These are phyloP conservation scores for Prosopis cineraria DNA, from an alignment of 306 rosid species.

Conservation along the genomic window DNA sequence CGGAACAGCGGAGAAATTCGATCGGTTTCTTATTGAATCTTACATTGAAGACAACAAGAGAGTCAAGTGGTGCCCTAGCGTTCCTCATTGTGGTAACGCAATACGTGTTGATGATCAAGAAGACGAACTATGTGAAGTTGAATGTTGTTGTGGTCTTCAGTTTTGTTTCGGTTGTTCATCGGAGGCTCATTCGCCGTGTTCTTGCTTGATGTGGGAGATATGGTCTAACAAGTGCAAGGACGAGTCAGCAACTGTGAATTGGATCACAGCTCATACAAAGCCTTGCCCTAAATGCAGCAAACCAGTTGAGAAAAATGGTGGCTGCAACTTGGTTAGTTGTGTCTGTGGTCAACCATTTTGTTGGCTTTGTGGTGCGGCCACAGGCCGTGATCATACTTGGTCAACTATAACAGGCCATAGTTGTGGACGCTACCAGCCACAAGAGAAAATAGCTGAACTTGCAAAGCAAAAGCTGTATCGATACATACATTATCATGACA, in stretches of 20 bases:
- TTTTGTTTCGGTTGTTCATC: conserved; percentile 85
- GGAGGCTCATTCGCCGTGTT: conserved; percentile 96
- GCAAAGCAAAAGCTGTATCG: conserved; percentile 85
- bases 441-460: conserved; percentile 70
- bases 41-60: conserved; percentile 73
- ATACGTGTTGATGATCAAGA: conserved; percentile 83
- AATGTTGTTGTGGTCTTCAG: conserved; percentile 89
- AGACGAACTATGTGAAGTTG: conserved; percentile 82
- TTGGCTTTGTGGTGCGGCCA: conserved; percentile 98
- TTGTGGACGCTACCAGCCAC: conserved; percentile 87
- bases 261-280: conserved; percentile 97
- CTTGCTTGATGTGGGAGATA: conserved; percentile 94
- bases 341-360: conserved; percentile 91
- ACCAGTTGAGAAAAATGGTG: conserved; percentile 98
- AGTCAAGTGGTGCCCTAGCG: conserved; percentile 76
- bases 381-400: conserved; percentile 92
- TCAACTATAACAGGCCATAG: conserved; percentile 85
- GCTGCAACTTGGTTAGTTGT: conserved; percentile 87
- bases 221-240: conserved; percentile 93
- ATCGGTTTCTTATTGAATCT: conserved; percentile 74
- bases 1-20: conserved; percentile 60
- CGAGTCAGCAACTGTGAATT: conserved; percentile 98
- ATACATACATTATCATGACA: conserved; percentile 92
- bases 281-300: conserved; percentile 96
- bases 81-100: conserved; percentile 91